Conservation (phyloP, 1,284 basidiomycete species). For the Amylostereum areolatum region DNA sequence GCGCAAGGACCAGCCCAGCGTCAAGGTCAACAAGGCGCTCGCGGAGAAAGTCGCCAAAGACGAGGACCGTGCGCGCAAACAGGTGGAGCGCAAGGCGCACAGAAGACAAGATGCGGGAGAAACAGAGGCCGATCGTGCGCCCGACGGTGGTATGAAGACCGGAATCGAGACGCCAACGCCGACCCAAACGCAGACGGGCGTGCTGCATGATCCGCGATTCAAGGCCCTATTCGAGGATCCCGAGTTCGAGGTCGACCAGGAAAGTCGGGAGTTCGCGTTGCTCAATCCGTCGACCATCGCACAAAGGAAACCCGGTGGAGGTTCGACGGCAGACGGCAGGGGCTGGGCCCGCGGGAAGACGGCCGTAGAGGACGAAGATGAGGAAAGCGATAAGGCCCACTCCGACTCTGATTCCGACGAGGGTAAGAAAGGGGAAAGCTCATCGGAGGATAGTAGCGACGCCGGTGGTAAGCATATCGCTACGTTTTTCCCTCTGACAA, state of each 20-base stretch:
- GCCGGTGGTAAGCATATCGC: slow-evolving; percentile 39
- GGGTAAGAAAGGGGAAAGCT: slow-evolving; percentile 13
- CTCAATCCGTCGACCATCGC: slow-evolving; percentile 83
- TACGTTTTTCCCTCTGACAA: neutral
- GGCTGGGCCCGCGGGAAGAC: slow-evolving; percentile 31
- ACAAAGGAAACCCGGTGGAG: slow-evolving; percentile 31
- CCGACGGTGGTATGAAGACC: slow-evolving; percentile 34
- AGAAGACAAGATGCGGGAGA: slow-evolving; percentile 6
- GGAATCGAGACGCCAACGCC: slow-evolving; percentile 29
- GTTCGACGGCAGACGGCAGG: slow-evolving; percentile 18
- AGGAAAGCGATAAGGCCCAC: slow-evolving; percentile 25
- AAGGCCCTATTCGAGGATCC: slow-evolving; percentile 88
- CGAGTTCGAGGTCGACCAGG: slow-evolving; percentile 92
- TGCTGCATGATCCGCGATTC: slow-evolving; percentile 90
- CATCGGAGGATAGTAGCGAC: slow-evolving; percentile 47
- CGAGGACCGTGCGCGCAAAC: slow-evolving; percentile 62
- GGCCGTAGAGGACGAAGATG: slow-evolving; percentile 63
- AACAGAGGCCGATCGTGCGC: slow-evolving; percentile 24
- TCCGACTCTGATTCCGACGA: slow-evolving; percentile 12
- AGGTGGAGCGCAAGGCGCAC: slow-evolving; percentile 55
- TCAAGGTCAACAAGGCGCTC: slow-evolving; percentile 90
- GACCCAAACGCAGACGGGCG: slow-evolving; percentile 33
- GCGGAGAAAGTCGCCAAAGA: slow-evolving; percentile 82
- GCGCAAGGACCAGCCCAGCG: slow-evolving; percentile 53
- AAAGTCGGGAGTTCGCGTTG: slow-evolving; percentile 80